These are phyloP conservation scores for Penicillium sp. DNA, from an alignment of 2,329 filamentous ascomycete genomes.

Conservation along the genomic window DNA sequence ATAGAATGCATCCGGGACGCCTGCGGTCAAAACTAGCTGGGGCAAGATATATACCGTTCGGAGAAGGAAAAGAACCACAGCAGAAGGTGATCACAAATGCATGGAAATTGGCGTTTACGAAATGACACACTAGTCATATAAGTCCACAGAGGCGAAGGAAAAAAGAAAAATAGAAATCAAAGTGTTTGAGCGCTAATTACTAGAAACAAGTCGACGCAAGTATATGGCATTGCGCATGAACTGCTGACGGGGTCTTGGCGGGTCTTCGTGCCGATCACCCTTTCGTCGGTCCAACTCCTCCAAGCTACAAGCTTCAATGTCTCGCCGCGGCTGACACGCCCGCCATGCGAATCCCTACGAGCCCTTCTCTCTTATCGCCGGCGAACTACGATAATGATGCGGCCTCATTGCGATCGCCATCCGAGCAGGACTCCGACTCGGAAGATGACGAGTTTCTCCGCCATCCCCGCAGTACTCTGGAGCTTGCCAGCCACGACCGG, in stretches of 20 bases:
- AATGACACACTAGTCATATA: too few species aligned
- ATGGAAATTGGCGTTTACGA: too few species aligned
- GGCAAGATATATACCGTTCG: too few species aligned
- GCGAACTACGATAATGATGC: constrained; percentile 67
- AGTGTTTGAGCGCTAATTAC: not conserved
- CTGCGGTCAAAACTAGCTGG: too few species aligned
- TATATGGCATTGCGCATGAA: not conserved
- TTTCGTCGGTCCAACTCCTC: not conserved
- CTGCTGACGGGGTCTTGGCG: not conserved
- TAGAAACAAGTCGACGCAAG: not conserved
- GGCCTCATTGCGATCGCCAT: constrained; percentile 59
- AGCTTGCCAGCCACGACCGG: constrained; percentile 67
- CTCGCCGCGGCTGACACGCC: constrained; percentile 18
- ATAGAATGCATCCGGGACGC: too few species aligned
- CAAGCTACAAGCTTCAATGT: constrained; percentile 18
- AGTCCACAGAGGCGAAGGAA: too few species aligned
- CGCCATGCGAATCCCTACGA: constrained; percentile 23
- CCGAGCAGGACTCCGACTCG: constrained; percentile 71
- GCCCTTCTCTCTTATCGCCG: constrained; percentile 59
- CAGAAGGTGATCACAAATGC: too few species aligned
- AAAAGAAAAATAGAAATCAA: too few species aligned
- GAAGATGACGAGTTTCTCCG: constrained; percentile 69
- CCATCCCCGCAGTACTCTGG: constrained; percentile 65
- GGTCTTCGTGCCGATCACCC: not conserved
- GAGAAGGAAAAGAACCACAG: too few species aligned